Conservation (phyloP, 202 grass and related monocot genomes). For the Carex arenaria region DNA sequence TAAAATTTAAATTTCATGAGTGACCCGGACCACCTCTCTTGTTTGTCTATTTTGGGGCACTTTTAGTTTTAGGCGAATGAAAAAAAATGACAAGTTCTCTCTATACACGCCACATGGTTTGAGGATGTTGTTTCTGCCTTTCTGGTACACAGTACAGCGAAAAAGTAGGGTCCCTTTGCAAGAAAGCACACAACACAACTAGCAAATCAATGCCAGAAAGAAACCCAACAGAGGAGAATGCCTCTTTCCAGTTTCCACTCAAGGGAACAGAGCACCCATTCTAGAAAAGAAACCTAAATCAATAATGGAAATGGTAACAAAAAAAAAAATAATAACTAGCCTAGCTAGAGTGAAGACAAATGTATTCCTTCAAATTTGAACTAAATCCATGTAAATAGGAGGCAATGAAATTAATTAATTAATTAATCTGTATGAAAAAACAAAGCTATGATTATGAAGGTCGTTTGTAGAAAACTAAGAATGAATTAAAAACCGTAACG, state of each 20-base stretch:
- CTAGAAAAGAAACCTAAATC: neutral
- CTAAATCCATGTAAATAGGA: neutral
- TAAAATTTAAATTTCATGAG: neutral
- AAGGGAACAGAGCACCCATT: slow-evolving; percentile 16
- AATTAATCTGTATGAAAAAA: too few species aligned
- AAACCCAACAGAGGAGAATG: slow-evolving; percentile 14
- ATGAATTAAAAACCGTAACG: neutral
- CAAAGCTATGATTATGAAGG: neutral
- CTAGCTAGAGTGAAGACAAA: neutral
- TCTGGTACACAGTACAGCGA: neutral
- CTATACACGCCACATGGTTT: neutral
- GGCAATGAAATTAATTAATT: too few species aligned
- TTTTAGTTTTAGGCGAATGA: neutral
- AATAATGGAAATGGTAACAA: neutral
- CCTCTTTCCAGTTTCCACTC: neutral
- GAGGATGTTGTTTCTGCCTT: neutral
- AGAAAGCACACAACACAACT: neutral
- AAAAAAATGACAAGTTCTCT: slow-evolving; percentile 9
- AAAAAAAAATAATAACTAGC: too few species aligned
- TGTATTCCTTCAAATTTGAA: neutral
- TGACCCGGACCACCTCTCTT: neutral
- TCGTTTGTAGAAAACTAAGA: neutral
- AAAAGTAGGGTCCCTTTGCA: slow-evolving; percentile 1
- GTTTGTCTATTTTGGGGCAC: slow-evolving; percentile 10
- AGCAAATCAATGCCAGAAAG: neutral